A percentile compares a stretch with the other conserved stretches of the same genome.
Conservation (phyloP, 257 asterid species). For the Solanum piurae region DNA sequence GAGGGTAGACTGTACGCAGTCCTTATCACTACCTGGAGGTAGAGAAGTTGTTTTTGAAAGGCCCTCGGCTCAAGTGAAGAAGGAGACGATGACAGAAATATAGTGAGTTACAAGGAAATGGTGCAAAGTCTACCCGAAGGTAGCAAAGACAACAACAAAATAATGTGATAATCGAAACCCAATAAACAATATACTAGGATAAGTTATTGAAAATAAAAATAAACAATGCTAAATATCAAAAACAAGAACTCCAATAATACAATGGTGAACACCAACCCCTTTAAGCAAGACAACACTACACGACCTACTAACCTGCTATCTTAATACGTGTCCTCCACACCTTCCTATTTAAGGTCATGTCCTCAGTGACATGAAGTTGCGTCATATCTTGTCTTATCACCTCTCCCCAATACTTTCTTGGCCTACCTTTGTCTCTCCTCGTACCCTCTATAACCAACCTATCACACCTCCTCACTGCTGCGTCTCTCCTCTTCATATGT, state of each 20-base stretch:
- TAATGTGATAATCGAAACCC: not conserved
- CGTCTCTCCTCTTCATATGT: not conserved
- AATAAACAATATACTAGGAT: not conserved
- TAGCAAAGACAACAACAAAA: not conserved
- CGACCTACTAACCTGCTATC: not conserved
- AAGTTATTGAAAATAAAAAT: not conserved
- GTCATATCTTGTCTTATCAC: not conserved
- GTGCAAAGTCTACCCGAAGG: not conserved
- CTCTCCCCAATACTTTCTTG: not conserved
- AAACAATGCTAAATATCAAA: not conserved
- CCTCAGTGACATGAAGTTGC: not conserved
- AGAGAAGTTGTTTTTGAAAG: not conserved
- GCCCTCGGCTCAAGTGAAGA: not conserved
- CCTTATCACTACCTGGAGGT: not conserved
- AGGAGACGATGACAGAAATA: not conserved
- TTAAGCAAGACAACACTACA: not conserved
- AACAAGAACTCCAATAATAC: not conserved
- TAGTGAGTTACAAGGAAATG: not conserved
- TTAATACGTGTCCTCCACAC: not conserved
- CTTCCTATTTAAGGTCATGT: not conserved
- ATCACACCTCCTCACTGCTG: not conserved
- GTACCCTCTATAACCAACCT: not conserved
- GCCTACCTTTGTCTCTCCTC: not conserved
- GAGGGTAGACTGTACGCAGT: not conserved
- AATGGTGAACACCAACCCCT: not conserved